phyloP scores from a whole-genome alignment of 2,329 filamentous ascomycete species.

The Ophidiomyces ophidiicola region DNA sequence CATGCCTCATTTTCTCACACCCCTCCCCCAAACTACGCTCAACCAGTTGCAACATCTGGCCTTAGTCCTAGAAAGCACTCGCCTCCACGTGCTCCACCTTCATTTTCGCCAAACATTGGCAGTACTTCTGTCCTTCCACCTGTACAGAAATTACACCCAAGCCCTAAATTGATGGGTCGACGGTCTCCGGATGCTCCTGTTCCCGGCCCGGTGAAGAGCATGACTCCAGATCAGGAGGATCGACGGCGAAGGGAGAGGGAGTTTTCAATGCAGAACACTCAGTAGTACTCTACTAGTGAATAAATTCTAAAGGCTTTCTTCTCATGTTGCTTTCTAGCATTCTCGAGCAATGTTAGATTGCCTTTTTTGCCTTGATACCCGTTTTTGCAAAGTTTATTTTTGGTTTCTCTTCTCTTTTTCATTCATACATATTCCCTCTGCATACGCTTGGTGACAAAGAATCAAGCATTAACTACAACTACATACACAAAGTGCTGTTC shows the following conservation, averaged over 20 bases:
- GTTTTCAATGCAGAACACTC: neutral
- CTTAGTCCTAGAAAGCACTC: slow-evolving; percentile 38
- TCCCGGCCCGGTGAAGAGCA: slow-evolving; percentile 32
- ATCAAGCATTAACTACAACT: too few species aligned
- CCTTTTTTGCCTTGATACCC: too few species aligned
- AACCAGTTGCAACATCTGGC: slow-evolving; percentile 30
- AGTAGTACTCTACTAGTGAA: too few species aligned
- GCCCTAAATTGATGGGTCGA: slow-evolving; percentile 34
- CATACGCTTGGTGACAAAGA: too few species aligned
- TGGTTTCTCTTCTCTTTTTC: too few species aligned
- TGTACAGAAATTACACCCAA: slow-evolving; percentile 32
- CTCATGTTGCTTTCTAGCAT: too few species aligned
- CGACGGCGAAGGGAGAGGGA: slow-evolving; percentile 30
- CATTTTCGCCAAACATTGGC: slow-evolving; percentile 5
- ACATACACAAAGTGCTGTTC: too few species aligned
- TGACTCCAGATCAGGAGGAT: slow-evolving; percentile 34
- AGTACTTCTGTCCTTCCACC: slow-evolving; percentile 29
- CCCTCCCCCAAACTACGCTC: slow-evolving; percentile 20
- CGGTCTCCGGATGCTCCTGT: slow-evolving; percentile 33
- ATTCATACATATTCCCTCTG: too few species aligned
- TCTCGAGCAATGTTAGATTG: too few species aligned
- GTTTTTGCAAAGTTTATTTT: too few species aligned
- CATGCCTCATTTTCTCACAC: slow-evolving; percentile 23
- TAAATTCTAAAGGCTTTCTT: too few species aligned
- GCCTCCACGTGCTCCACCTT: slow-evolving; percentile 19